phyloP scores from a whole-genome alignment of 768 basidiomycete species.

The Phylloporus sp. region DNA sequence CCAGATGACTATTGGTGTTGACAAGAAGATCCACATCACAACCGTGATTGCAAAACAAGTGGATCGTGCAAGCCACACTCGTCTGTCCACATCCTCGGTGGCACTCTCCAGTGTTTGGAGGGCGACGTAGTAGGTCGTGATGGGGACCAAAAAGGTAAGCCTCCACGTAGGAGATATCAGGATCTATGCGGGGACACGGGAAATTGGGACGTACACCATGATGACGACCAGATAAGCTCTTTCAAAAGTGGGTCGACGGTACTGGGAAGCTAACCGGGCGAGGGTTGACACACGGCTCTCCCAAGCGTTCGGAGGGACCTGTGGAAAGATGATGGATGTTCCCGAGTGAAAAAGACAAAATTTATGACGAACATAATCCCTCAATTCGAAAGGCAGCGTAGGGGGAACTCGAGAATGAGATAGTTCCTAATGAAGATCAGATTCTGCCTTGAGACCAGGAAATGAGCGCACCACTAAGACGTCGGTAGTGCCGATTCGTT shows the following conservation, averaged over 20 bases:
- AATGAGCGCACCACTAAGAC: constrained; percentile 21
- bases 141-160: constrained; percentile 36
- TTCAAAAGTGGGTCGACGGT: constrained; percentile 43
- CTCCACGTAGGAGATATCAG: constrained; percentile 22
- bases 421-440: constrained; percentile 28
- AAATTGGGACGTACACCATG: constrained; percentile 33
- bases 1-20: constrained; percentile 42
- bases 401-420: constrained; percentile 28
- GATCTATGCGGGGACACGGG: neutral
- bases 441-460: neutral
- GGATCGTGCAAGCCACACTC: constrained; percentile 33
- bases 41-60: constrained; percentile 36
- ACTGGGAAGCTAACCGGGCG: constrained; percentile 33
- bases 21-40: constrained; percentile 36
- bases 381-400: constrained; percentile 35
- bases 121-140: constrained; percentile 34
- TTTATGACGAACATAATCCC: constrained; percentile 30
- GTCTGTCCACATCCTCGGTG: constrained; percentile 7
- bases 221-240: constrained; percentile 36
- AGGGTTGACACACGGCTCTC: constrained; percentile 37
- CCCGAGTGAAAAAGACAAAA: neutral
- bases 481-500: constrained; percentile 14
- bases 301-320: constrained; percentile 46
- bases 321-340: neutral
- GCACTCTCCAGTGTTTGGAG: constrained; percentile 14